phyloP scores from a whole-genome alignment of 2,329 filamentous ascomycete species.

The Colletotrichum sp. region DNA sequence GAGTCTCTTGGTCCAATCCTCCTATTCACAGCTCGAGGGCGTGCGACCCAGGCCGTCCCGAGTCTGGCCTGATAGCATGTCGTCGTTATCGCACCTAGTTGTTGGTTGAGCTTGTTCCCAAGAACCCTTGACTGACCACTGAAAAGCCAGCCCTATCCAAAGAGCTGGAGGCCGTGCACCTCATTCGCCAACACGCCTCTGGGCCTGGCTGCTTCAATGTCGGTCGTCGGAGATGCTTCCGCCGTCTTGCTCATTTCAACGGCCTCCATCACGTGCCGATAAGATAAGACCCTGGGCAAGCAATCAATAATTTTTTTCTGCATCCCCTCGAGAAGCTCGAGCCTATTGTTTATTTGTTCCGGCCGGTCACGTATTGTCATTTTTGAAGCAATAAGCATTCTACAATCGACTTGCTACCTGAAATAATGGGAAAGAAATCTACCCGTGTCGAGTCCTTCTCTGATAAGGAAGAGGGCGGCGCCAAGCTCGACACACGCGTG shows the following conservation, averaged over 20 bases:
- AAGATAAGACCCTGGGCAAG: constrained; percentile 11
- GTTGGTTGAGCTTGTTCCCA: not conserved
- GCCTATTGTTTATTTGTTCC: not conserved
- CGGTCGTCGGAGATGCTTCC: not conserved
- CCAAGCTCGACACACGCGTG: constrained; percentile 4
- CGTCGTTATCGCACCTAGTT: not conserved
- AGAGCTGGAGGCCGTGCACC: not conserved
- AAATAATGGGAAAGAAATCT: constrained; percentile 4
- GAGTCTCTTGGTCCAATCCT: not conserved
- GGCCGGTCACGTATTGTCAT: not conserved
- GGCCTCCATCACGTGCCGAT: constrained; percentile 2
- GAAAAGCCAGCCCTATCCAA: constrained; percentile 5
- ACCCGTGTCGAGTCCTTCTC: constrained; percentile 1
- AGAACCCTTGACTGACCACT: not conserved
- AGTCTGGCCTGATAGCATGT: not conserved
- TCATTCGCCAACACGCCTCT: not conserved
- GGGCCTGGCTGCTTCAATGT: not conserved
- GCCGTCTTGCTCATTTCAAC: not conserved
- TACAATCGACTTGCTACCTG: not conserved
- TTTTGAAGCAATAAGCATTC: not conserved
- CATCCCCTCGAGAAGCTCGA: not conserved
- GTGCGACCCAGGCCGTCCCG: not conserved
- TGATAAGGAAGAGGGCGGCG: constrained; percentile 15
- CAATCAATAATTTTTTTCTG: constrained; percentile 3
- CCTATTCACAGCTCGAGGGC: not conserved